Conservation (phyloP, 495 filamentous ascomycete genomes). For the Immersiella caudata region DNA sequence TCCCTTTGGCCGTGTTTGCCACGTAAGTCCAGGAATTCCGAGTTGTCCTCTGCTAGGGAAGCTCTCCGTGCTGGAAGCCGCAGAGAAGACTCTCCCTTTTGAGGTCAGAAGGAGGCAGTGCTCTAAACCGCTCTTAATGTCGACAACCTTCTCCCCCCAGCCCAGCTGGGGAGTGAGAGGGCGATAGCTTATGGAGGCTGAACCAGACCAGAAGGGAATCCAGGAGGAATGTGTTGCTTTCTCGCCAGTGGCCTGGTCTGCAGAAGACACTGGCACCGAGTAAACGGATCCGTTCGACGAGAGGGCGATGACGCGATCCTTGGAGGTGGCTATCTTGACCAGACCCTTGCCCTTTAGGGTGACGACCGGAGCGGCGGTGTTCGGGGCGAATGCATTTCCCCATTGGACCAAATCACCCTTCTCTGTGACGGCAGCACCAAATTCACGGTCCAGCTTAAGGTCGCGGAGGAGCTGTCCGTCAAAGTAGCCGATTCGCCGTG, state of each 20-base stretch:
- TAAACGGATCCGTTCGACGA: conserved; percentile 79
- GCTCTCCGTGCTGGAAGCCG: conserved; percentile 72
- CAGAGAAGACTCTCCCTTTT: conserved; percentile 81
- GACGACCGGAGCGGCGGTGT: conserved; percentile 54
- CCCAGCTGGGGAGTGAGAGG: conserved; percentile 65
- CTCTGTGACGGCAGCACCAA: conserved; percentile 87
- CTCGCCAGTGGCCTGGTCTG: conserved; percentile 64
- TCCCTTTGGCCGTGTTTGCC: conserved; percentile 74
- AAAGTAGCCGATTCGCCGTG: conserved; percentile 79
- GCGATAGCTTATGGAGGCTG: conserved; percentile 61
- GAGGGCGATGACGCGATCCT: conserved; percentile 81
- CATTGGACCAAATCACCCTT: conserved; percentile 90
- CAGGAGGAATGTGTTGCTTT: conserved; percentile 68
- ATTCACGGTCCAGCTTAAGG: conserved; percentile 78
- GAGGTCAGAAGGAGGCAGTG: conserved; percentile 87
- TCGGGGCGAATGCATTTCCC: conserved; percentile 72
- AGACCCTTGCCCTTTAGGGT: conserved; percentile 86
- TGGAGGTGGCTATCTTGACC: conserved; percentile 68
- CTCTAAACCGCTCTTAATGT: conserved; percentile 77
- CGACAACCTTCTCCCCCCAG: conserved; percentile 73
- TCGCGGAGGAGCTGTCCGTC: conserved; percentile 83
- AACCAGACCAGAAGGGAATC: conserved; percentile 76
- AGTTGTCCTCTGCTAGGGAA: conserved; percentile 86
- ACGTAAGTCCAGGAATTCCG: conserved; percentile 79
- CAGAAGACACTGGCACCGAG: conserved; percentile 75